Base-by-base conservation (phyloP, 1,139 yeast genomes). In the Torulaspora globosa region DNA sequence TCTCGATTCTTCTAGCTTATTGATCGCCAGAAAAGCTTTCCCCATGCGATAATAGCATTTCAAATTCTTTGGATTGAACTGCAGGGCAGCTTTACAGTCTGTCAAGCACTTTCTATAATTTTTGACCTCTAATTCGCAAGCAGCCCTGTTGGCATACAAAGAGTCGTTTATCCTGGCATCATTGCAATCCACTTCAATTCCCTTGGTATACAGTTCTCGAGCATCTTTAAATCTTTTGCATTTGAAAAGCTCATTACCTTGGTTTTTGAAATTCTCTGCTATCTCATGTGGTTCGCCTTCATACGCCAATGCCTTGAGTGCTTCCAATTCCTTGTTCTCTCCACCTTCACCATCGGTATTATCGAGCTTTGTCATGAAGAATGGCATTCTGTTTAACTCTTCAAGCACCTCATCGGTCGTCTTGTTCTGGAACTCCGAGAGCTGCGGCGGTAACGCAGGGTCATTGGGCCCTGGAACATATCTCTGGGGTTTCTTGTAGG, bases 231-330 rank as follows among this genome's bases (percentile, higher is more conserved):
- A 92, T 56, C 82, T 79, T 56, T 83, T 85, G 6, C 70, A 71
- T 63, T 78, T 82, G 69, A 75, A 92, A 51, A 87, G 78, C 18
- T 88, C 97, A 62, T 94, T 92, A 9, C 98, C 99, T 63, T 92
- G 97, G 52, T 78, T 82, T 56, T 89, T 89, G 71, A 90, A 92
- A 60, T 89, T 89, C 26, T 79, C 75, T 2, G 97, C 97, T 39
- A 90, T 72, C 60, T 92, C 98, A 57, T 84, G 81, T 0, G 97
- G 97, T 52, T 88, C 96, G 29, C 98, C 98, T 42, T 92, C 98
- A 62, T 87, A 90, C 0, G 95, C 97, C 59, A 94, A 72, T 10
- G 96, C 92, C 62, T 82, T 83, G 52, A 92, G 74, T 0, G 98
- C 98, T 62, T 92, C 97, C 18, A 94, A 69, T 44, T 79, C 82